Base-by-base conservation (phyloP, 148 eudicot species). In the Rhododendron ovatum region DNA sequence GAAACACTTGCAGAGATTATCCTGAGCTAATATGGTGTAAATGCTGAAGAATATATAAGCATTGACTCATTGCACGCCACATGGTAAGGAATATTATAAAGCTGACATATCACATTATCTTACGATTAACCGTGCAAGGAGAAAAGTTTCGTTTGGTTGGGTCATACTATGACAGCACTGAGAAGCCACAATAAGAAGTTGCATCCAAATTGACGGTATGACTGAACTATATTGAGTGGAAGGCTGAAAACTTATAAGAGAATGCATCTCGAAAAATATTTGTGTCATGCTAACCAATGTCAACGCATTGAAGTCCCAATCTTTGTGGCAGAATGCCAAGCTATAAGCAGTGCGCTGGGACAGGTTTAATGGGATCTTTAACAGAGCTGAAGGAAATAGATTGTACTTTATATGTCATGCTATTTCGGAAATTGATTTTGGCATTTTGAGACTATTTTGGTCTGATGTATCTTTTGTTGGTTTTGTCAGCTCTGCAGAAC, bases 401-500 rank as follows among this genome's bases (percentile, higher is more conserved):
- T 28, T 35, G 53, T 43, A n/a, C 28, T 80, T 12, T 61, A 48
- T 59, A 39, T 67, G 30, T 81, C 75, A 80, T 87, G 41, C 5
- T 48, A 53, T 87, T 53, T 12, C 1, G 2, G 43, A 41, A 86
- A 83, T 86, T 86, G 74, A 65, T 39, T 85, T 41, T 28, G 69
- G 7, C 63, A 41, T 30, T 47, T 69, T 57, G 22, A 67, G 75
- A 41, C 51, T 82, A 26, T 78, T 22, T 61, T 78, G 65, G 41
- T 37, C 86, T 90, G 85, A 87, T 87, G 82, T 13, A 74, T 86
- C 84, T 84, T 82, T 73, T 67, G 71, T 61, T 89, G 67, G 47
- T 50, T 76, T 87, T 87, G 30, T 85, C 91, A 98, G 98, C 91
- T 98, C 83, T 98, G 99, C 93, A 98, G 84, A 90, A 93, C 93